Evolutionary conservation across 805 yeast genomes (phyloP).

Genomic region (Brettanomyces sp.): DNA sequence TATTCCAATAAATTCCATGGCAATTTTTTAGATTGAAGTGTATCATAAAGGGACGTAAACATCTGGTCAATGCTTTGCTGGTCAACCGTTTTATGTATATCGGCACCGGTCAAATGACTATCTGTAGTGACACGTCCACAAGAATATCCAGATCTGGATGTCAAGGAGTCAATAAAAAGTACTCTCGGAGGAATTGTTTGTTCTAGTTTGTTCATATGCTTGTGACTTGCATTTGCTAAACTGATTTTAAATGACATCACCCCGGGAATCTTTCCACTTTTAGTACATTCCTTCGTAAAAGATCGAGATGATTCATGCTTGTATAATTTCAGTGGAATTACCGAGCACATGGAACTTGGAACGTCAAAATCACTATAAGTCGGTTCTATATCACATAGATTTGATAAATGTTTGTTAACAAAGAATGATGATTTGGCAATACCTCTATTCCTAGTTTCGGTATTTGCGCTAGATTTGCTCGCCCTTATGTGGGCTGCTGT

Average conservation of each 20-base stretch:
- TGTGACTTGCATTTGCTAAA: not conserved
- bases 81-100: constrained; percentile 2
- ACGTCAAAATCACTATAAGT: constrained; percentile 9
- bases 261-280: constrained; percentile 8
- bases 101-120: too few species aligned
- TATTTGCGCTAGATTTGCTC: not conserved
- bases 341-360: constrained; percentile 20
- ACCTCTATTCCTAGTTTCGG: not conserved
- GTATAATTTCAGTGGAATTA: constrained; percentile 17
- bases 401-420: not conserved
- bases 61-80: constrained; percentile 15
- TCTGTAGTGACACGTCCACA: too few species aligned
- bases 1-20: not conserved
- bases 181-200: too few species aligned
- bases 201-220: too few species aligned
- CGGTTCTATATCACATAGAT: not conserved
- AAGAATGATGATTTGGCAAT: not conserved
- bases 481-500: constrained; percentile 3
- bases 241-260: not conserved
- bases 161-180: too few species aligned
- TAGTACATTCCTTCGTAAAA: not conserved
- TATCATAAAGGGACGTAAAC: constrained; percentile 16
- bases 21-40: not conserved
- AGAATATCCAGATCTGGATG: too few species aligned
- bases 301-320: constrained; percentile 10